These are phyloP conservation scores for Nephromyces sp. DNA, from an alignment of 169 alveolate species.

Conservation along the genomic window DNA sequence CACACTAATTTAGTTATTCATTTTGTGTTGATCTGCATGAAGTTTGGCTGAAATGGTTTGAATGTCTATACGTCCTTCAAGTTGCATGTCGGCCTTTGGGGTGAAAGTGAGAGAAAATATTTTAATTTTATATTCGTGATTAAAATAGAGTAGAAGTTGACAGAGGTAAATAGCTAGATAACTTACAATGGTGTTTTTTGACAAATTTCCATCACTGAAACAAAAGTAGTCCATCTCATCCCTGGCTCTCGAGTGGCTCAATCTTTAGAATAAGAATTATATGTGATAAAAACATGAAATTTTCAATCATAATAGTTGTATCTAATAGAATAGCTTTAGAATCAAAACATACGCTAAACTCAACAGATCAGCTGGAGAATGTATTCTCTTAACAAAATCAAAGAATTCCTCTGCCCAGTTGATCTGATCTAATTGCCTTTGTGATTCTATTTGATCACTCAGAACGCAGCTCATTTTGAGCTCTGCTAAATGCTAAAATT, in stretches of 20 bases:
- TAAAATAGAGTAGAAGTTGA: too few relatives aligned
- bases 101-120: too few relatives aligned
- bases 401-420: constrained; percentile 58
- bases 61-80: not conserved
- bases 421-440: constrained; percentile 52
- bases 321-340: not conserved
- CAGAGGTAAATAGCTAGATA: too few relatives aligned
- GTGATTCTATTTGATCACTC: constrained; percentile 53
- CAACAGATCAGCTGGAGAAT: constrained; percentile 66
- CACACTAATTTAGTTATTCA: too few relatives aligned
- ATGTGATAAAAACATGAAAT: not conserved
- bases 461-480: constrained; percentile 54
- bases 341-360: constrained; percentile 44
- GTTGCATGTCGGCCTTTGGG: too few relatives aligned
- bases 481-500: constrained; percentile 39
- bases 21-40: too few relatives aligned
- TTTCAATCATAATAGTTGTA: not conserved
- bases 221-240: not conserved
- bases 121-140: too few relatives aligned
- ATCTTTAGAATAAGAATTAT: not conserved
- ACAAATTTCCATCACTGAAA: not conserved
- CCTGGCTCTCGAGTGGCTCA: not conserved
- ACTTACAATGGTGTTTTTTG: not conserved
- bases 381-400: constrained; percentile 48
- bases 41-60: not conserved